Percentiles rank a stretch among this genome's conserved stretches.
phyloP scores from a whole-genome alignment of 2,329 filamentous ascomycete species.

The Diaporthe destruens region DNA sequence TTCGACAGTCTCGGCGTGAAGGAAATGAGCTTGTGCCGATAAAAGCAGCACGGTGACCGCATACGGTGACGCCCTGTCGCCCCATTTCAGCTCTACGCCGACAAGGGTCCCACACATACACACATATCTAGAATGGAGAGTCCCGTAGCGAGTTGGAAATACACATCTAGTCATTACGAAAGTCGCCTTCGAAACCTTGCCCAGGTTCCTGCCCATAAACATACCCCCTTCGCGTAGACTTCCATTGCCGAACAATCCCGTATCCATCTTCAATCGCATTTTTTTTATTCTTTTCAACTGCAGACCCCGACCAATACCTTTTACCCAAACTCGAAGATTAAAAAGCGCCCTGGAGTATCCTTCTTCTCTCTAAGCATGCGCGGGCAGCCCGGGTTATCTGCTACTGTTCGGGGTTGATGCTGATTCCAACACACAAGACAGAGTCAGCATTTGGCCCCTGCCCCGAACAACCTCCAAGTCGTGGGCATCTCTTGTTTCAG shows the following conservation, averaged over 20 bases:
- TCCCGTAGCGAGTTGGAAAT: conserved; percentile 15
- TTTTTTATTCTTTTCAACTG: conserved; percentile 29
- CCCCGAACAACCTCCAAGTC: background rate
- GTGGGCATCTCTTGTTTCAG: background rate
- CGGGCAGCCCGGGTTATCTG: background rate
- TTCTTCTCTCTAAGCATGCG: background rate
- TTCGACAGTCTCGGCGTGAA: background rate
- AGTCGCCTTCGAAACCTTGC: conserved; percentile 22
- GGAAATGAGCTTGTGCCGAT: background rate
- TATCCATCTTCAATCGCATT: conserved; percentile 8
- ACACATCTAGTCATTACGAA: conserved; percentile 38
- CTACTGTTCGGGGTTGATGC: background rate
- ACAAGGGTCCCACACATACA: background rate
- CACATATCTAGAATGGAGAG: background rate
- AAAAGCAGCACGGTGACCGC: background rate
- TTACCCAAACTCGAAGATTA: conserved; percentile 31
- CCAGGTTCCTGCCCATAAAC: conserved; percentile 1
- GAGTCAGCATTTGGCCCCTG: background rate
- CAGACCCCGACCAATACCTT: conserved; percentile 25
- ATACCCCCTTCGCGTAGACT: conserved; percentile 9
- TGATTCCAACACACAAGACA: background rate
- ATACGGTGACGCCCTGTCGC: background rate
- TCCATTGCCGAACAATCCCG: conserved; percentile 22
- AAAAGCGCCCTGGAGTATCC: conserved; percentile 21
- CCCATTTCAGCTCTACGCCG: background rate